These are phyloP conservation scores for Epichloe typhina DNA, from an alignment of 2,329 filamentous ascomycete genomes.

Conservation along the genomic window DNA sequence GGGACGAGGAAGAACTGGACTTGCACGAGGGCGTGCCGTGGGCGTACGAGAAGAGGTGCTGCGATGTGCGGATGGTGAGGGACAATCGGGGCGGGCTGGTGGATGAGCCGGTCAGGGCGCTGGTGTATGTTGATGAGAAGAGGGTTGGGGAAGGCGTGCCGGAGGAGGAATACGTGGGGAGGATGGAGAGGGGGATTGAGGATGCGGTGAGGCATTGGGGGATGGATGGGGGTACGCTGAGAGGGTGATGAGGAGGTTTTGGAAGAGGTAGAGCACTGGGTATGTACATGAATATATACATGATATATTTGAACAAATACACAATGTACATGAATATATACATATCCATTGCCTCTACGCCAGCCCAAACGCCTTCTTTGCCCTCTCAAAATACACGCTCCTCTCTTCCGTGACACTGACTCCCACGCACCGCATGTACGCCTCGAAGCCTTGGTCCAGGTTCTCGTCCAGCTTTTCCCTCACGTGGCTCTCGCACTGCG, in stretches of 20 bases:
- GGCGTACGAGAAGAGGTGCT: constrained; percentile 41
- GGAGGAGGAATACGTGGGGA: constrained; percentile 42
- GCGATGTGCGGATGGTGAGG: constrained; percentile 19
- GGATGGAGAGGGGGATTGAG: constrained; percentile 50
- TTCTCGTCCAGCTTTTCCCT: constrained; percentile 20
- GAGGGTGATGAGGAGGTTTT: constrained; percentile 36
- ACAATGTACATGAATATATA: too few species aligned
- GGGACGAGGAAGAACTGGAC: constrained; percentile 41
- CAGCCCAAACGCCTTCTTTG: constrained; percentile 34
- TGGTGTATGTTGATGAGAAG: constrained; percentile 47
- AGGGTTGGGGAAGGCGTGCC: constrained; percentile 26
- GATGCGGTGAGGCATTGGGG: constrained; percentile 42
- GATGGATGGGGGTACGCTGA: constrained; percentile 43
- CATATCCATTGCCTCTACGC: too few species aligned
- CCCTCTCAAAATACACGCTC: constrained; percentile 27
- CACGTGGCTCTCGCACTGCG: constrained; percentile 26
- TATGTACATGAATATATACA: too few species aligned
- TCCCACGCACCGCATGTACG: constrained; percentile 37
- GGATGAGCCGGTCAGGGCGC: constrained; percentile 21
- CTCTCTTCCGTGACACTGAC: constrained; percentile 20
- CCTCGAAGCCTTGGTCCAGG: constrained; percentile 27
- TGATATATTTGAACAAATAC: too few species aligned
- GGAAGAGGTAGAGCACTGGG: background rate
- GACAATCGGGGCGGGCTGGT: constrained; percentile 11
- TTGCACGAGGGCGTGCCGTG: constrained; percentile 47